Conservation (phyloP, 2,329 filamentous ascomycete genomes). For the Xylaria sp. region DNA sequence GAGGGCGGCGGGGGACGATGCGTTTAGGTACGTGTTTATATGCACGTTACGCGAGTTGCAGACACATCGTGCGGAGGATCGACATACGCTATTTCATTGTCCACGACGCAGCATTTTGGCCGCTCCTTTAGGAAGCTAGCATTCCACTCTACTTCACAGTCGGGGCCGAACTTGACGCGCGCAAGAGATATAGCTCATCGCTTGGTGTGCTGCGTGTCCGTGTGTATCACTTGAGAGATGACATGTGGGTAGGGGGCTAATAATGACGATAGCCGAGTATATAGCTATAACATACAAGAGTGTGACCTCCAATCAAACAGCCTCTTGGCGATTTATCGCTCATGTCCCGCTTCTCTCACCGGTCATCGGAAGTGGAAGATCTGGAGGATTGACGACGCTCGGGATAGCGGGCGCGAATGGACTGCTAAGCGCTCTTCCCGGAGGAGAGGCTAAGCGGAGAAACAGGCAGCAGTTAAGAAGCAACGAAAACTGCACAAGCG, state of each 20-base stretch:
- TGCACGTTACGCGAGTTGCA: background rate
- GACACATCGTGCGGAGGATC: background rate
- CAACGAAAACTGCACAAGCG: background rate
- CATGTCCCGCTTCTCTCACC: conserved; percentile 4
- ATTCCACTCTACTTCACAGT: background rate
- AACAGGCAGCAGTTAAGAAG: conserved; percentile 1
- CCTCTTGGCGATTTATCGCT: background rate
- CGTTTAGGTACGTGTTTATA: background rate
- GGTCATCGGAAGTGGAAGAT: background rate
- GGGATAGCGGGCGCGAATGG: conserved; percentile 13
- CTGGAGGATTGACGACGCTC: background rate
- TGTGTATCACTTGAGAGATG: no score
- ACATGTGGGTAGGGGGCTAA: background rate
- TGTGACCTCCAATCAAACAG: background rate
- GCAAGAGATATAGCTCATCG: background rate
- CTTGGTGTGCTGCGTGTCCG: background rate
- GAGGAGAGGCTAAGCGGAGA: background rate
- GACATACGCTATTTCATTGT: background rate
- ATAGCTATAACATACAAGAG: background rate
- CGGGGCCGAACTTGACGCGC: background rate
- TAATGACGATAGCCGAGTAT: no score
- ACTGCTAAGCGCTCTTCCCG: background rate
- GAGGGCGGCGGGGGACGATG: background rate
- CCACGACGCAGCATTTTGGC: background rate
- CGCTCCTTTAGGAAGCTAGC: no score